Percentiles rank a stretch among this genome's conserved stretches.
Conservation (phyloP, 1,139 yeast genomes). For the Protomyces macrosporus region DNA sequence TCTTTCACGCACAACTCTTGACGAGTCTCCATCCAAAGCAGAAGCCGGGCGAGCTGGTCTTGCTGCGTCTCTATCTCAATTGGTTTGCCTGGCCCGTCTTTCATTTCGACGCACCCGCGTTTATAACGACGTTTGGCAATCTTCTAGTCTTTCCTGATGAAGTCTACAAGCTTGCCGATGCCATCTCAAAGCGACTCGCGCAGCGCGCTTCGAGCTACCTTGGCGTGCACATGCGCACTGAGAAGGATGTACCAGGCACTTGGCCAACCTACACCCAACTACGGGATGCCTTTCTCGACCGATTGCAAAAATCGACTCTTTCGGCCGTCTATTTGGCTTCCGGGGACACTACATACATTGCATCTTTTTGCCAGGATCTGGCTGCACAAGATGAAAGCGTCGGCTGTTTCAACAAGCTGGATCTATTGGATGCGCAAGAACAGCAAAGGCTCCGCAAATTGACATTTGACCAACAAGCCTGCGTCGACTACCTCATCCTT, state of each 20-base stretch:
- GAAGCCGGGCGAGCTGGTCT: no score
- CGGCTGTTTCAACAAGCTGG: background rate
- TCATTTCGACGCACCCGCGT: no score
- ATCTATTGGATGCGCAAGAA: background rate
- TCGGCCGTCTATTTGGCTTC: background rate
- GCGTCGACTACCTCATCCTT: constrained; percentile 4
- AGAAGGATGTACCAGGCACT: no score
- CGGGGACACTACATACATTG: background rate
- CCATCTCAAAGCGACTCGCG: background rate
- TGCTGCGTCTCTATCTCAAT: no score
- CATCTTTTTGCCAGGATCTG: background rate
- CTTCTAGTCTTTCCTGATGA: background rate
- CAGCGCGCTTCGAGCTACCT: background rate
- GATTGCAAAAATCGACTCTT: background rate
- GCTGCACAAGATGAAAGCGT: background rate
- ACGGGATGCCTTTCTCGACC: background rate
- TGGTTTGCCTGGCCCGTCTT: no score
- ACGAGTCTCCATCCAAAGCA: no score
- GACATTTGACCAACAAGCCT: constrained; percentile 11
- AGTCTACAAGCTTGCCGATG: background rate
- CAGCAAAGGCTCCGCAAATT: background rate
- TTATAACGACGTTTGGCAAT: background rate
- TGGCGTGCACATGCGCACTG: background rate
- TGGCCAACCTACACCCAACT: background rate
- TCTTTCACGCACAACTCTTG: no score